phyloP scores from a whole-genome alignment of 352 stramenopile species.

The Thraustochytrium striatum region DNA sequence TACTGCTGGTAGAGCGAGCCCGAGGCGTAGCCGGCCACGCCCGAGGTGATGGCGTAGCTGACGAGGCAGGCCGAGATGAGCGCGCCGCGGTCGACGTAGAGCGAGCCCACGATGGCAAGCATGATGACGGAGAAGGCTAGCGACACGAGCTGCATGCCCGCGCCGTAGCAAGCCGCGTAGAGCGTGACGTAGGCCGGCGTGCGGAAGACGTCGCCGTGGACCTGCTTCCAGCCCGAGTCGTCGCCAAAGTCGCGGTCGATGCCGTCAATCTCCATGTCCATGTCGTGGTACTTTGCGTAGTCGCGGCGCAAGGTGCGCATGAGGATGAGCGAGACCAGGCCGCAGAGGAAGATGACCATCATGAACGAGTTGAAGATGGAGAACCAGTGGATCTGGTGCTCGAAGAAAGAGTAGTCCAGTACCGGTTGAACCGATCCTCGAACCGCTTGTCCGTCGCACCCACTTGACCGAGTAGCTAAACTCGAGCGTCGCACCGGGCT shows the following conservation, averaged over 20 bases:
- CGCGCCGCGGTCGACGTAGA: constrained; percentile 92
- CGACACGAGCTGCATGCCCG: constrained; percentile 89
- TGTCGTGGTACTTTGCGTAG: constrained; percentile 80
- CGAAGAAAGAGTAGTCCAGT: constrained; percentile 99
- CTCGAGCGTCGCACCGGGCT: constrained; percentile 64
- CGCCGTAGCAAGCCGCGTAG: constrained; percentile 91
- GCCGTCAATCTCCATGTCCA: constrained; percentile 50
- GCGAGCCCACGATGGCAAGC: constrained; percentile 78
- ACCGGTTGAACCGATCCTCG: constrained; percentile 91
- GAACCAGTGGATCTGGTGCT: constrained; percentile 98
- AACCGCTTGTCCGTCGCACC: constrained; percentile 82
- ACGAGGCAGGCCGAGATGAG: constrained; percentile 52
- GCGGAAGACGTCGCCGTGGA: constrained; percentile 91
- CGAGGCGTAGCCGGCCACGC: constrained; percentile 53
- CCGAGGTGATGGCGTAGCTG: constrained; percentile 54
- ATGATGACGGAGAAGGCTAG: constrained; percentile 88
- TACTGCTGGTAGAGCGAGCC: constrained; percentile 51
- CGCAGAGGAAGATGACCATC: constrained; percentile 93
- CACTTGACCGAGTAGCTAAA: constrained; percentile 90
- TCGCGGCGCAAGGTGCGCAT: constrained; percentile 87
- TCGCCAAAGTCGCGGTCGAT: constrained; percentile 56
- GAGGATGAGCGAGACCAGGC: constrained; percentile 86
- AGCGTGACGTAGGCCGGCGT: constrained; percentile 82
- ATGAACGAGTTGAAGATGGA: constrained; percentile 96
- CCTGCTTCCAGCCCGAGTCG: constrained; percentile 88